Base-by-base conservation (phyloP, 495 filamentous ascomycete species). In the Daldinia vernicosa region DNA sequence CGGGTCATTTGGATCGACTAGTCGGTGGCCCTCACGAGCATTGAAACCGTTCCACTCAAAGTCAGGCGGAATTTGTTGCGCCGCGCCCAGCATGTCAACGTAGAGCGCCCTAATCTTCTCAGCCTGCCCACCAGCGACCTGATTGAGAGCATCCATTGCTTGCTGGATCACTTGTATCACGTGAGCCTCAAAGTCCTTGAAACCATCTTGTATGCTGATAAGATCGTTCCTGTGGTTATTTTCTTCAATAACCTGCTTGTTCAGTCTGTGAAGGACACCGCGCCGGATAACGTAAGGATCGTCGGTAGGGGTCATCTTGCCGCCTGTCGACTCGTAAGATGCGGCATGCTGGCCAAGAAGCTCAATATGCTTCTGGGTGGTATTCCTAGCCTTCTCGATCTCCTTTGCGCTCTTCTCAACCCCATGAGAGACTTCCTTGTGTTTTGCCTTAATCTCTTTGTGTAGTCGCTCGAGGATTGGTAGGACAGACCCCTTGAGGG, bases 341-440 rank as follows among this genome's bases (percentile, higher is more conserved):
- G 93, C 92, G 0, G 92, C 88, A 69, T 94, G 86, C 81, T 95
- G 91, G 56, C 91, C 94, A 0, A 98, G 88, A 28, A 97, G 88
- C 80, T 99, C 95, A 60, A 99, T 97, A 70, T 98, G 92, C 82
- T 95, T 97, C 85, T 98, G 95, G 1, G 95, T 98, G 11, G 81
- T 77, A 69, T 88, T 87, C 58, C 96, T 90, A 22, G 93, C 90
- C 81, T 97, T 98, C 54, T 96, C 92, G 28, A 98, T 94, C 19
- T 90, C 89, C 80, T 98, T 99, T 43, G 91, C 88, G 7, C 87
- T 85, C 85, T 95, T 97, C 61, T 88, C 88, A n/a, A 91, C 92
- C n/a, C 94, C 93, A 50, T 89, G 85, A 45, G 84, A 84, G 6
- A 99, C 86, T 79, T 97, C 93, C 84, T 98, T 98, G 37, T 86